These are phyloP conservation scores for Termitomyces sp. DNA, from an alignment of 768 basidiomycete species.

Conservation along the genomic window DNA sequence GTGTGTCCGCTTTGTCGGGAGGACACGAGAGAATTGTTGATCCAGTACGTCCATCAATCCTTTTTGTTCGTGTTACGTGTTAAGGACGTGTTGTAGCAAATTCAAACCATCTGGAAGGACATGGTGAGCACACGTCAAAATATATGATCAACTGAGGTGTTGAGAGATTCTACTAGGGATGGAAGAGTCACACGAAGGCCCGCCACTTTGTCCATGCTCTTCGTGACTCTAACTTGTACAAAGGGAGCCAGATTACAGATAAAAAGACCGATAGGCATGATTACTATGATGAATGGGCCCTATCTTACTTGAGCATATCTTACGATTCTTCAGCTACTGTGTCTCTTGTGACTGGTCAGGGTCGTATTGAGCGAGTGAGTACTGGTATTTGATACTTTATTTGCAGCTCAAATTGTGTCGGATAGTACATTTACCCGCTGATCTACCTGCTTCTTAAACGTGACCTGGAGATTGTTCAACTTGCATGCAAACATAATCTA, in stretches of 20 bases:
- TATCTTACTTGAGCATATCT: neutral
- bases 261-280: too few species aligned
- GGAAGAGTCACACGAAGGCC: neutral
- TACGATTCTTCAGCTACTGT: neutral
- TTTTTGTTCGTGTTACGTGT: neutral
- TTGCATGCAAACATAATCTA: neutral
- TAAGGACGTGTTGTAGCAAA: neutral
- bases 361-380: neutral
- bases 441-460: constrained; percentile 1
- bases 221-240: neutral
- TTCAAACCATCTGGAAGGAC: neutral
- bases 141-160: neutral
- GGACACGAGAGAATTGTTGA: neutral
- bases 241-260: neutral
- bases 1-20: neutral
- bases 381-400: neutral
- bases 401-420: neutral
- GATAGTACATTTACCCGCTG: constrained; percentile 5
- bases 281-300: neutral
- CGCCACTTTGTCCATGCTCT: constrained; percentile 1
- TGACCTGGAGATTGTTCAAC: neutral
- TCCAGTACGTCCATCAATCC: neutral
- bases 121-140: neutral
- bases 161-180: neutral
- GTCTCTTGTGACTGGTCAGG: neutral